Evolutionary conservation across 2,329 filamentous ascomycete genomes (phyloP), one percentile per base, ranked within the genome.

Genomic region (Diaporthe nobilis): DNA sequence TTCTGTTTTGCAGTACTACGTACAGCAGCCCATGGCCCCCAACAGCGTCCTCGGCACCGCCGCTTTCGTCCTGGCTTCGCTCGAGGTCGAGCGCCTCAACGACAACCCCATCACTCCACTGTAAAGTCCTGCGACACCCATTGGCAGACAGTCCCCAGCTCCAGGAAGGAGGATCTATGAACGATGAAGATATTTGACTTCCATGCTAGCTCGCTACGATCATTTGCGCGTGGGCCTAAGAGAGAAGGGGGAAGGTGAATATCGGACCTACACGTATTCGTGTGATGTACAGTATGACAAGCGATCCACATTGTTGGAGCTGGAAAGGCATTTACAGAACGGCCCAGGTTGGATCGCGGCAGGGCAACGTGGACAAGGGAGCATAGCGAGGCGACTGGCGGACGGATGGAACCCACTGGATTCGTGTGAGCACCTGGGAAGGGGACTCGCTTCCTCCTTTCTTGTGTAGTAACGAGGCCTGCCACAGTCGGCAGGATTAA

Each of bases 41-140:
- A 85, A 86, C 75, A 85, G 83, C 73, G 79, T 85, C 37, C 80
- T 85, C 8, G 85, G 85, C 7, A 82, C 83, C 37, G 82, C 81
- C 2, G 81, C 84, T 0, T 86, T 83, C 74, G 72, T 85, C 4
- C 77, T 86, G 51, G 83, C 85, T 0, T 83, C 84, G 0, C 75
- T 86, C 12, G 85, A 86, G 75, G 80, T 80, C 2, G 84, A 86
- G 78, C 78, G 70, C 17, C 63, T 70, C 9, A 17, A 28, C 22
- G 15, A 8, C 1, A n/a, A 1, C 1, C 15, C 8, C 2, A 17
- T 2, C 9, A 28, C 8, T 0, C 31, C 49, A 9, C 34, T 25
- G 2, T 28, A 5, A 39, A 39, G 12, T 0, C 37, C 3, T 39
- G 37, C 37, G 12, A 39, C 3, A 13, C 37, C 37, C n/a, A n/a